Evolutionary conservation across 768 basidiomycete genomes (phyloP), one percentile per base, ranked within the genome.

Genomic region (Exsudoporus frostii): DNA sequence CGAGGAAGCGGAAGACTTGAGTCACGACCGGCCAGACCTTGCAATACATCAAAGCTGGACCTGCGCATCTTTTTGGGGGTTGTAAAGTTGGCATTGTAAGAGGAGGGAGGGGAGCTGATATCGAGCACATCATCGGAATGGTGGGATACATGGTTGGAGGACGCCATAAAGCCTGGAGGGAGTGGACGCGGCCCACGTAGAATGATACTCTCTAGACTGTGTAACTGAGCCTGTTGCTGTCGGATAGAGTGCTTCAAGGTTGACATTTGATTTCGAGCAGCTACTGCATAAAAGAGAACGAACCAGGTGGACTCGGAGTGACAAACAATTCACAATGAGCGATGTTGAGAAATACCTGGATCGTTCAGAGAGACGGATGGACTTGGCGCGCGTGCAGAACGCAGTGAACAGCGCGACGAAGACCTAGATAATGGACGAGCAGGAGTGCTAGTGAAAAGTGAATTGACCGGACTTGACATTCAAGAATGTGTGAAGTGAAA

Each of bases 141-240:
- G 32, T 59, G 63, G 57, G 57, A 73, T 62, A 65, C 59, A 68
- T 71, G 48, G 69, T 76, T 73, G 30, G 78, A 66, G 14, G 74
- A 63, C 30, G 65, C 64, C 60, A 75, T 71, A 48, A 73, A 69
- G n/a, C 69, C 66, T 29, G 71, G 64, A 46, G 72, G 72, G 57
- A 81, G 75, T 36, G 85, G 82, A 52, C 90, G 80, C 15, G 88
- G 86, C 17, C 82, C 82, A 58, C 81, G 80, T 45, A 85, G 77
- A 44, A 92, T 72, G 48, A 80, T 76, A 63, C 76, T 87, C 67
- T 92, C 90, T 48, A 91, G 79, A 36, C 64, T 76, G 59, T 85
- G 79, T 33, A 90, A 69, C 61, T 91, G 88, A 19, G 89, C 89
- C 74, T 90, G 88, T 65, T 92, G 87, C 61, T 91, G 89, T 56